Evolutionary conservation across 352 stramenopile species (phyloP).

Genomic region (Pilasporangium apinafurcum): DNA sequence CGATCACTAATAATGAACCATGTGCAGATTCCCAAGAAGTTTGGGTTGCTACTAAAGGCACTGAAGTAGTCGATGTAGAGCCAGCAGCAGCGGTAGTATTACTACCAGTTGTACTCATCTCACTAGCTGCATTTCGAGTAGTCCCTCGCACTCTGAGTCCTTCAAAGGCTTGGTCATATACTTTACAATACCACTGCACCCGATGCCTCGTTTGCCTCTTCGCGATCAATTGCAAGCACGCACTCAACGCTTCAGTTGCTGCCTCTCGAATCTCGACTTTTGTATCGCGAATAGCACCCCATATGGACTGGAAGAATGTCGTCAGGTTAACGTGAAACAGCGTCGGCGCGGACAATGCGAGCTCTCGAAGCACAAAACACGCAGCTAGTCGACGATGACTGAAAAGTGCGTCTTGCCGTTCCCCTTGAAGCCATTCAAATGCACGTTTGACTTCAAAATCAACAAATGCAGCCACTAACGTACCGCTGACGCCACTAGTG

Average conservation of each 20-base stretch:
- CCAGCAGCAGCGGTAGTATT: conserved; percentile 4
- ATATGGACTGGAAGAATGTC: conserved; percentile 92
- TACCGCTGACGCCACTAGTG: conserved; percentile 69
- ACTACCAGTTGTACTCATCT: conserved; percentile 4
- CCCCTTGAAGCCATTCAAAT: conserved; percentile 85
- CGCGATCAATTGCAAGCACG: conserved; percentile 86
- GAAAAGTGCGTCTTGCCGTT: conserved; percentile 60
- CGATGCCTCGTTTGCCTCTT: conserved; percentile 71
- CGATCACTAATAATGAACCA: conserved; percentile 94
- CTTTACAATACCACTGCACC: conserved; percentile 91
- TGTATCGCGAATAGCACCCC: conserved; percentile 70
- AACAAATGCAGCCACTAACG: conserved; percentile 85
- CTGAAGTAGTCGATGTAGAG: conserved; percentile 1
- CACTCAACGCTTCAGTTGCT: conserved; percentile 74
- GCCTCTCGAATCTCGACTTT: conserved; percentile 79
- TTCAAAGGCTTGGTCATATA: conserved; percentile 89
- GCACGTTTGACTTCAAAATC: conserved; percentile 90
- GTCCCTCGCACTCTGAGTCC: conserved; percentile 33
- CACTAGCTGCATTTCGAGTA: no score
- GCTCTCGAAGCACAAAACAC: conserved; percentile 83
- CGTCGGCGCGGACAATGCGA: conserved; percentile 82
- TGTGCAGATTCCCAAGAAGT: conserved; percentile 84
- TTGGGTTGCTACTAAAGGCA: conserved; percentile 4
- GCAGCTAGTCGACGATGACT: conserved; percentile 71
- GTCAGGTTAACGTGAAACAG: conserved; percentile 89